These are phyloP conservation scores for Tephrocybe sp. DNA, from an alignment of 768 basidiomycete genomes.

Conservation along the genomic window DNA sequence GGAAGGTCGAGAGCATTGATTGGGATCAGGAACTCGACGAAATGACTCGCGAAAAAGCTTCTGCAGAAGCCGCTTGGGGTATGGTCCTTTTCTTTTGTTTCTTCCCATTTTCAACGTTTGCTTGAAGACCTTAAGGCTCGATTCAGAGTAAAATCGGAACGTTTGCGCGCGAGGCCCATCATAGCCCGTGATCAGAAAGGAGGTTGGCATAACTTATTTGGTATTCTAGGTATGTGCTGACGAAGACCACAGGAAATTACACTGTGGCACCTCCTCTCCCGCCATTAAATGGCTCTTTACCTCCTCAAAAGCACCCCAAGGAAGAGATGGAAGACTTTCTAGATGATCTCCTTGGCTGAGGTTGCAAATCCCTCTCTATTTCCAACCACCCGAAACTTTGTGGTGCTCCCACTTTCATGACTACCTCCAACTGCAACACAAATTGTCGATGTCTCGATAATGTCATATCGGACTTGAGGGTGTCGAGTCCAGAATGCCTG, in stretches of 20 bases:
- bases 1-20: conserved; percentile 57
- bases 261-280: conserved; percentile 22
- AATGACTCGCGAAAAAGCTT: conserved; percentile 65
- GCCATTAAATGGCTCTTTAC: conserved; percentile 20
- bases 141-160: conserved; percentile 54
- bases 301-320: conserved; percentile 39
- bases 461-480: too few relatives aligned
- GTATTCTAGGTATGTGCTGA: background rate
- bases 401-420: background rate
- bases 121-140: conserved; percentile 54
- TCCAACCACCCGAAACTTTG: background rate
- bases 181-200: conserved; percentile 31
- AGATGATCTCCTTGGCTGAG: conserved; percentile 53
- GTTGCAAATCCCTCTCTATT: background rate
- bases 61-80: conserved; percentile 79
- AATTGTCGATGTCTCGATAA: too few relatives aligned
- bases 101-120: background rate
- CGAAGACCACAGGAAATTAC: conserved; percentile 4
- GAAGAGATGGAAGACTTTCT: conserved; percentile 69
- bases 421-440: too few relatives aligned
- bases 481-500: too few relatives aligned
- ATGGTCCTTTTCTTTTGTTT: conserved; percentile 10
- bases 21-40: conserved; percentile 70
- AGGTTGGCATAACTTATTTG: conserved; percentile 24
- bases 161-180: conserved; percentile 35